Evolutionary conservation across 208 protist genomes (phyloP).

Genomic region (Acanthamoeba lenticulata): DNA sequence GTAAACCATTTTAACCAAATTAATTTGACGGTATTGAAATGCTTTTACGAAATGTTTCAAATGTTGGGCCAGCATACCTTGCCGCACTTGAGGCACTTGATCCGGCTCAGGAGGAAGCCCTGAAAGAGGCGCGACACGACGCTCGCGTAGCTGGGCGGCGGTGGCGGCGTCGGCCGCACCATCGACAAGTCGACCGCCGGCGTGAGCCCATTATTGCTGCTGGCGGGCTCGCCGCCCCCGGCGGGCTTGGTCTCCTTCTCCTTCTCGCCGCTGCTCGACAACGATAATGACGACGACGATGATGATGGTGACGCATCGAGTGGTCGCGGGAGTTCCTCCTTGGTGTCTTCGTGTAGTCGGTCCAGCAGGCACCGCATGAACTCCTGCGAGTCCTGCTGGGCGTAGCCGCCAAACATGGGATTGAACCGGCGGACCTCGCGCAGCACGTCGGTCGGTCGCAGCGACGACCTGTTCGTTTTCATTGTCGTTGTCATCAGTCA

Average conservation of each 20-base stretch:
- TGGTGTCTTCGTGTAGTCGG: slow-evolving; percentile 77
- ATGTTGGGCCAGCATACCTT: slow-evolving; percentile 7
- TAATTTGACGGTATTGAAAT: not conserved
- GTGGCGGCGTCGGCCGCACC: not conserved
- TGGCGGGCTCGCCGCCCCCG: not conserved
- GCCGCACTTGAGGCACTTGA: slow-evolving; percentile 52
- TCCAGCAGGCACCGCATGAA: slow-evolving; percentile 85
- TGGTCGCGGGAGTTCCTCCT: slow-evolving; percentile 62
- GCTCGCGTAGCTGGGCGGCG: not conserved
- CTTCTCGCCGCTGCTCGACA: not conserved
- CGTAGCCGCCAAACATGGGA: not conserved
- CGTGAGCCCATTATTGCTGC: too few species aligned
- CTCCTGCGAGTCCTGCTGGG: slow-evolving; percentile 70
- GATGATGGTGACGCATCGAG: too few species aligned
- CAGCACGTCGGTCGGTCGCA: not conserved
- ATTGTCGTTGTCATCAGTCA: not conserved
- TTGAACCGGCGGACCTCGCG: not conserved
- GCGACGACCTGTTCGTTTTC: not conserved
- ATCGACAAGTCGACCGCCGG: too few species aligned
- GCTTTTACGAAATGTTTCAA: too few species aligned
- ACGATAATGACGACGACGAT: too few species aligned
- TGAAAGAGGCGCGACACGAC: slow-evolving; percentile 55
- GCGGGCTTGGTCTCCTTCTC: not conserved
- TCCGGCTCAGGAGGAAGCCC: slow-evolving; percentile 39
- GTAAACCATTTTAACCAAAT: not conserved